These are phyloP conservation scores for Periconia macrospinosa DNA, from an alignment of 2,329 filamentous ascomycete species.

Conservation along the genomic window DNA sequence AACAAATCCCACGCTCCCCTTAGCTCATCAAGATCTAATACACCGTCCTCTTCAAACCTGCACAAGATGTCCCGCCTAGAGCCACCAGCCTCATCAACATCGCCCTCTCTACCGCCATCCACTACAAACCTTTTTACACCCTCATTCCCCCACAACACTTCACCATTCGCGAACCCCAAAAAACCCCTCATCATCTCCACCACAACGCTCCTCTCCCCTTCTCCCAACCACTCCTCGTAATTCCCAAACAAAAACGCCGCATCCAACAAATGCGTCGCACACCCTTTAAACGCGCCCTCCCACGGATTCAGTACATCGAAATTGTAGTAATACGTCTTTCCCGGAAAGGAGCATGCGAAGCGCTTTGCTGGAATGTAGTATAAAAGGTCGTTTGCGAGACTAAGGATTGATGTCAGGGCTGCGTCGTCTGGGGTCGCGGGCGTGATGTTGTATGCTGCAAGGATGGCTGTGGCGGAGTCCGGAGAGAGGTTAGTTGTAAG, in stretches of 20 bases:
- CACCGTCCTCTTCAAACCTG: slow-evolving; percentile 11
- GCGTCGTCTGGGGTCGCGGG: slow-evolving; percentile 37
- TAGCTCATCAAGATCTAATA: slow-evolving; percentile 21
- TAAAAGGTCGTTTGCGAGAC: slow-evolving; percentile 48
- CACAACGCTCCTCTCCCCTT: slow-evolving; percentile 6
- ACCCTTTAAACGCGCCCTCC: slow-evolving; percentile 26
- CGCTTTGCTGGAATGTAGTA: slow-evolving; percentile 46
- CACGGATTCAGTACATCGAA: slow-evolving; percentile 29
- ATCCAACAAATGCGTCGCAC: slow-evolving; percentile 28
- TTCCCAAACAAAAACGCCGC: slow-evolving; percentile 32
- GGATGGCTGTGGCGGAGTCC: slow-evolving; percentile 14
- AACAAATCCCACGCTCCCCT: slow-evolving; percentile 24
- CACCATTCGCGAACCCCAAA: slow-evolving; percentile 23
- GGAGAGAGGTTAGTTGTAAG: slow-evolving; percentile 26
- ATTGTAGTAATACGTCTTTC: slow-evolving; percentile 19
- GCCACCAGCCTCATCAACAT: slow-evolving; percentile 1
- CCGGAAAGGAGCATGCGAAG: slow-evolving; percentile 33
- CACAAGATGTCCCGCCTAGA: slow-evolving; percentile 12
- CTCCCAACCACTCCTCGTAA: slow-evolving; percentile 17
- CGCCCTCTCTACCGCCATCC: background rate
- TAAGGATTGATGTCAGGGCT: slow-evolving; percentile 42
- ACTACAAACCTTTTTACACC: slow-evolving; percentile 9
- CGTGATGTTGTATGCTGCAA: slow-evolving; percentile 44
- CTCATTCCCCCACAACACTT: slow-evolving; percentile 9
- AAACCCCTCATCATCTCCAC: slow-evolving; percentile 17